Evolutionary conservation across 2,329 filamentous ascomycete species (phyloP), one percentile per base, ranked within the genome.

Genomic region (Erysiphe pulchra): DNA sequence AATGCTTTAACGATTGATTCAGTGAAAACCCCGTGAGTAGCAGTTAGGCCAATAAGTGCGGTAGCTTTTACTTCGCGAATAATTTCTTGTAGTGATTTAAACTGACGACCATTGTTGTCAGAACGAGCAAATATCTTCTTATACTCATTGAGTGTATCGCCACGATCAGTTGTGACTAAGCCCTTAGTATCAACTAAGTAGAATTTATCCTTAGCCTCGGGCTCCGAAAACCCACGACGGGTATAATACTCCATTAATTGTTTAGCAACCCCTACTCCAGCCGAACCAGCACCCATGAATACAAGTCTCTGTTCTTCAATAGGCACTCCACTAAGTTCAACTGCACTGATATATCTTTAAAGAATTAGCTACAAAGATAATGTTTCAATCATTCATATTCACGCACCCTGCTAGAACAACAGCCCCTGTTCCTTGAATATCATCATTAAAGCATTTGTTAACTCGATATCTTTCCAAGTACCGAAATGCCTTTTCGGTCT

Each of bases 221-320:
- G 75, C 62, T 95, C 87, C 10, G 79, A 80, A 57, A 95, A 69
- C 37, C 90, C 90, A 55, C 86, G 82, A 54, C 83, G 82, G 57
- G 86, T 84, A 67, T 95, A 95, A 70, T 84, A 94, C 64, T 93
- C 84, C 47, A 93, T 85, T 51, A 98, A 80, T 67, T 95, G 90
- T 70, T 92, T 93, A 49, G 90, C 90, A 49, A 98, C 90, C 67
- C 90, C 90, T 41, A 93, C 85, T 66, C 90, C 90, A 33, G 90
- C 90, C 49, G 83, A 92, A 47, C 90, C 90, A 46, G 90, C 87
- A 48, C 90, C 90, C 63, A 95, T 80, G 68, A 98, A 98, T 53
- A 95, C 84, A 34, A 93, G 80, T 46, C 80, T 80, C 63, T 98
- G 90, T 57, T 95, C 84, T 63, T 84, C 80, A 44, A 86, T 65